Evolutionary conservation across 768 basidiomycete species (phyloP).

Genomic region (Dentipellis fragilis): DNA sequence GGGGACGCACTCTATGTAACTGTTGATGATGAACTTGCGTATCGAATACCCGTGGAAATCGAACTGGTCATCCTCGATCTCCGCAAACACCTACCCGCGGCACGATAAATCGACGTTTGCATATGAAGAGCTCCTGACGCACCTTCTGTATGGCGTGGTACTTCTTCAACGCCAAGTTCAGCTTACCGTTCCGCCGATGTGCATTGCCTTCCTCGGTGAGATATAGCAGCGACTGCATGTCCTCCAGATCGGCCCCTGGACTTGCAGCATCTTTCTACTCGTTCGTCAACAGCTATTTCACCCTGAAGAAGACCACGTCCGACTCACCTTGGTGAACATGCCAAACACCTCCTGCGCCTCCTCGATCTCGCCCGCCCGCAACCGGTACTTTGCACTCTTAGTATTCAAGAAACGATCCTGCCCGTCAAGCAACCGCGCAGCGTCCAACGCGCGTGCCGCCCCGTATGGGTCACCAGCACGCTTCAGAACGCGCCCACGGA

Average conservation of each 20-base stretch:
- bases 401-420: conserved; percentile 95
- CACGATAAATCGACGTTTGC: neutral
- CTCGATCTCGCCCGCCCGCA: conserved; percentile 71
- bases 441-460: conserved; percentile 69
- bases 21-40: conserved; percentile 78
- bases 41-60: conserved; percentile 96
- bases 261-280: conserved; percentile 72
- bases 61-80: conserved; percentile 90
- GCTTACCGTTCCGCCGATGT: conserved; percentile 50
- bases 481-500: conserved; percentile 77
- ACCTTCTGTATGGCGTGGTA: conserved; percentile 73
- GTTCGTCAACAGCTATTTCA: neutral
- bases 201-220: conserved; percentile 74
- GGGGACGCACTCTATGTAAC: conserved; percentile 68
- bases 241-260: conserved; percentile 75
- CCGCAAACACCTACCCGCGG: conserved; percentile 58
- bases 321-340: conserved; percentile 75
- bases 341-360: conserved; percentile 70
- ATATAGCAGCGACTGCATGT: conserved; percentile 92
- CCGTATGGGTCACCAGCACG: conserved; percentile 71
- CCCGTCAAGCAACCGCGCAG: conserved; percentile 77
- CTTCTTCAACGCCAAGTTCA: conserved; percentile 76
- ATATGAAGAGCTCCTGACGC: conserved; percentile 5
- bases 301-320: neutral
- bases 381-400: conserved; percentile 83